Evolutionary conservation across 2,329 filamentous ascomycete genomes (phyloP), one percentile per base, ranked within the genome.

Genomic region (Hawksworthiomyces lignivorus): DNA sequence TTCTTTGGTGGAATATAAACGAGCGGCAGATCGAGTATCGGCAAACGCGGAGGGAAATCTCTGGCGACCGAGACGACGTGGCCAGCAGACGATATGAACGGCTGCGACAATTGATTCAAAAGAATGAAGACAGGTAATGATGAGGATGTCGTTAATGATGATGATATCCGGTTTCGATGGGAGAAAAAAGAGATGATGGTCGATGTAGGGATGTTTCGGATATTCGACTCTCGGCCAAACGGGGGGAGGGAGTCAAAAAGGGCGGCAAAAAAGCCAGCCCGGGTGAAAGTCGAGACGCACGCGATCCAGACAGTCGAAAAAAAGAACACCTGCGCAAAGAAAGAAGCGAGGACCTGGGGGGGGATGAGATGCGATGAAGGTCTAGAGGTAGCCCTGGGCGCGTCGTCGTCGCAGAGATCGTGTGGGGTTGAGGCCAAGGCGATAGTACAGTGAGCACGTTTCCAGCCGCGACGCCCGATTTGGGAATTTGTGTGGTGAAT

Each of bases 381-480:
- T 32, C 37, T 41, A n/a, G n/a, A n/a, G n/a, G n/a, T n/a, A n/a
- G n/a, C n/a, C n/a, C 34, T 40, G 43, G 43, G 39, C 43, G 43
- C 43, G 43, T 41, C 38, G 37, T 44, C 37, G 17, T 27, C 26
- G 22, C 34, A 33, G 43, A 36, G 39, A 40, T 41, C 31, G 43
- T 45, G 43, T 45, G 43, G 43, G 43, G 43, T 45, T 45, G 37
- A 36, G 32, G 26, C 24, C 39, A 41, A 33, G 24, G 31, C 31
- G 32, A 29, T 33, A 40, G 21, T 30, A 33, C 21, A 33, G 32
- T 20, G 37, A 39, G 36, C 37, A 18, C 21, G 36, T 15, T 32
- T 28, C 12, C 27, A 34, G 34, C 32, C 38, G 38, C 38, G 31
- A 41, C n/a, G n/a, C n/a, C n/a, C n/a, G n/a, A n/a, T n/a, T n/a